These are phyloP conservation scores for Fusarium subglutinans DNA, from an alignment of 2,329 filamentous ascomycete species.

Conservation along the genomic window DNA sequence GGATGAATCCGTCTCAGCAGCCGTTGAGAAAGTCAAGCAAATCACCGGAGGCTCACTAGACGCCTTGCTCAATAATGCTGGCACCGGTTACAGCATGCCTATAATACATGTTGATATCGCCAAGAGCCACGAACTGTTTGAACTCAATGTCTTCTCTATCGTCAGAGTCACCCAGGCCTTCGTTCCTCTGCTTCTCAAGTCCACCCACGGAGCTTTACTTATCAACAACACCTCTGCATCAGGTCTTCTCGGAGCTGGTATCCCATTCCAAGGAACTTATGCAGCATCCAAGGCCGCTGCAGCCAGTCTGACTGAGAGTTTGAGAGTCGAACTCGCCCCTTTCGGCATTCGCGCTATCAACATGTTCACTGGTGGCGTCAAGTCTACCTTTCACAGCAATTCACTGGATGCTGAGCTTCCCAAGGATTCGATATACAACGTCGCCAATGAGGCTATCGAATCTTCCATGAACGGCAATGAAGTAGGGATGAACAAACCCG, in stretches of 20 bases:
- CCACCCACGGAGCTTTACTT: conserved; percentile 13
- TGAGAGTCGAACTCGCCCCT: conserved; percentile 41
- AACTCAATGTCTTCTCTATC: conserved; percentile 42
- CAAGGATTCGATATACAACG: conserved; percentile 20
- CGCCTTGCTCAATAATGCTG: conserved; percentile 46
- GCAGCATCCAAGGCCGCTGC: conserved; percentile 43
- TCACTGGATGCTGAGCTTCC: neutral
- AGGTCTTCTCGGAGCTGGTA: neutral
- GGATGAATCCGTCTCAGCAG: conserved; percentile 31
- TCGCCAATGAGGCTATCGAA: conserved; percentile 28
- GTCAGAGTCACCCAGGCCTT: conserved; percentile 37
- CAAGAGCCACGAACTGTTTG: conserved; percentile 31
- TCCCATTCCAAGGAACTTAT: conserved; percentile 42
- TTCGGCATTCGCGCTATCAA: conserved; percentile 43
- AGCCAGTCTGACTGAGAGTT: conserved; percentile 35
- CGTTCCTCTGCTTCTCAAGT: conserved; percentile 34
- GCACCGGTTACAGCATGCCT: conserved; percentile 38
- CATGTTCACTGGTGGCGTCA: conserved; percentile 38
- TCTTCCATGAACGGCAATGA: conserved; percentile 3
- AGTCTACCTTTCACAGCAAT: conserved; percentile 30
- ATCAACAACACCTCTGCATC: conserved; percentile 35
- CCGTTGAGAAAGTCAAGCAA: conserved; percentile 19
- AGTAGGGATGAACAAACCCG: neutral
- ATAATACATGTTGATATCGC: conserved; percentile 33
- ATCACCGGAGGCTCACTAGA: conserved; percentile 42